Evolutionary conservation across 805 yeast genomes (phyloP).

Genomic region (Priceomyces medius): DNA sequence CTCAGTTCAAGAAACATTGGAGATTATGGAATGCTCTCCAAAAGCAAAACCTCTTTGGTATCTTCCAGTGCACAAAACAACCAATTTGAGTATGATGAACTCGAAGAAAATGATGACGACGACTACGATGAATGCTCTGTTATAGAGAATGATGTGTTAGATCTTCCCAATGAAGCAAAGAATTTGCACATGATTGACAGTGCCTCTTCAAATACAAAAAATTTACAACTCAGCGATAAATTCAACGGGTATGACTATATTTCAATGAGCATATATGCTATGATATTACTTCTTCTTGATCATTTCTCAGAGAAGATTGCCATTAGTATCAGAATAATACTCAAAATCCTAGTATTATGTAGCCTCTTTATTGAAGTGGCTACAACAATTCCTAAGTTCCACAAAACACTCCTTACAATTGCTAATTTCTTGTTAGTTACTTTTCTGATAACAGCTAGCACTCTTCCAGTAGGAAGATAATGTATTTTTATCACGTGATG

Average conservation of each 20-base stretch:
- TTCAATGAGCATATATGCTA: not conserved
- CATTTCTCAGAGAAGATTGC: not conserved
- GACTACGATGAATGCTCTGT: not conserved
- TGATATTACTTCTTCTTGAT: not conserved
- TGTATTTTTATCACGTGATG: not conserved
- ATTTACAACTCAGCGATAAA: not conserved
- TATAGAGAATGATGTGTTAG: slow-evolving; percentile 2
- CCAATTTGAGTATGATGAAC: not conserved
- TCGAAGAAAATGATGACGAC: not conserved
- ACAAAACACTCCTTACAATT: not conserved
- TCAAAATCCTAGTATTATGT: not conserved
- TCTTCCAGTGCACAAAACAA: not conserved
- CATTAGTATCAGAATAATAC: not conserved
- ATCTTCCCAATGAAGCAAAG: not conserved
- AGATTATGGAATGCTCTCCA: not conserved
- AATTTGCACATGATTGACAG: not conserved
- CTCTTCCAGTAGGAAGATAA: not conserved
- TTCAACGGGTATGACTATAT: not conserved
- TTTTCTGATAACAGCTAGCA: not conserved
- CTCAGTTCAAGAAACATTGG: not conserved
- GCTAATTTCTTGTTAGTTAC: not conserved
- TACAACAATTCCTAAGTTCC: not conserved
- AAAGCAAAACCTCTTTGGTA: not conserved
- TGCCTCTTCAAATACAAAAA: not conserved
- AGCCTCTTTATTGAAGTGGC: not conserved